Evolutionary conservation across 805 yeast species (phyloP), one percentile per base, ranked within the genome.

Genomic region (Saturnispora halmiae): DNA sequence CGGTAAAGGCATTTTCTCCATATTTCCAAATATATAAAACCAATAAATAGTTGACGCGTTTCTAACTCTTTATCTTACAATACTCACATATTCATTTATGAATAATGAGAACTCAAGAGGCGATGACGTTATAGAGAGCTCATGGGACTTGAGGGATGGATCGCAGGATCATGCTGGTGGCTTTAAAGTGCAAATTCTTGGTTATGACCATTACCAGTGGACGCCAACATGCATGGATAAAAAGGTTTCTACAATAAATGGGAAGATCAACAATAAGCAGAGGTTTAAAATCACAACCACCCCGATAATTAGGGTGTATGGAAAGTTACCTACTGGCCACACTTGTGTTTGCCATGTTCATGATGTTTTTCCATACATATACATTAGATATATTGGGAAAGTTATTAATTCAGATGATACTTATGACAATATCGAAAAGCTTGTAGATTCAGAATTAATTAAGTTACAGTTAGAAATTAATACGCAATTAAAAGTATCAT

Each of bases 301-400:
- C 0, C 97, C 97, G 0, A 65, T 86, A 0, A 63, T 87, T 1
- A 63, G 97, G 36, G 60, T 92, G 0, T 92, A 76, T 61, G 97
- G 96, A 0, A 68, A 75, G 10, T 47, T 80, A 1, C 67, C 73
- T 1, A 66, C 77, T 0, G 83, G 86, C 0, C 76, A 74, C 48
- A 72, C 74, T 22, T 67, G 70, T 9, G 49, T 73, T 11, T 72
- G 82, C 1, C 96, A 92, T 56, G 63, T 92, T 8, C 97, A 88
- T 61, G 88, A 90, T 30, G 73, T 74, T 15, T 84, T 70, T 48
- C 98, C 97, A 0, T 92, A 90, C 53, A 49, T 90, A 2, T 87
- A 71, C 53, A 65, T 88, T 2, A 16, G 42, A 22, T 39, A 39
- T n/a, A 18, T 39, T 31, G 42, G 42, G 4, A 39, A 27, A 27